Conservation (phyloP, 306 rosid genomes). For the Vachellia pachyceras region DNA sequence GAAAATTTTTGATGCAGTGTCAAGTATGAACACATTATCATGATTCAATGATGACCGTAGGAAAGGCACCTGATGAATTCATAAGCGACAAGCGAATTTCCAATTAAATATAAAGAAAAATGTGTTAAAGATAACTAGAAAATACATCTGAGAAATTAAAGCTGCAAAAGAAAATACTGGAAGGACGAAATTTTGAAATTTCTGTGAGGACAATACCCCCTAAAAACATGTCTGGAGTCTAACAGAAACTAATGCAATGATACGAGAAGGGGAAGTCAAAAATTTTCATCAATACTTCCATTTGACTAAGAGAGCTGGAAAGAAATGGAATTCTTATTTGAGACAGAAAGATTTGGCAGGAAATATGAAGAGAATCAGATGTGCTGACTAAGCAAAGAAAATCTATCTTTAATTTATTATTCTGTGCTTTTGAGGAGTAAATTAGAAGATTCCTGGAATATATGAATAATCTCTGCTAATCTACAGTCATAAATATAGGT, state of each 20-base stretch:
- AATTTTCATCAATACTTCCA: not conserved
- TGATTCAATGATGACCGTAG: slow-evolving; percentile 88
- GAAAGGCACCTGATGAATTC: slow-evolving; percentile 72
- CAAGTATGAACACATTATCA: slow-evolving; percentile 87
- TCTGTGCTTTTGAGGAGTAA: not conserved
- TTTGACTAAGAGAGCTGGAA: not conserved
- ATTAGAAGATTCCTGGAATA: not conserved
- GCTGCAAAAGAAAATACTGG: slow-evolving; percentile 5
- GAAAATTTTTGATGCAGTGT: slow-evolving; percentile 86
- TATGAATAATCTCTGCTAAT: not conserved
- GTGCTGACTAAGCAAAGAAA: not conserved
- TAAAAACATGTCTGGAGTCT: not conserved
- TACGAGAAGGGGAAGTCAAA: not conserved
- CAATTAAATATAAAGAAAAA: not conserved
- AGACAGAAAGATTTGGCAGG: not conserved
- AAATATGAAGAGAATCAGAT: not conserved
- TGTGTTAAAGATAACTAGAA: slow-evolving; percentile 23
- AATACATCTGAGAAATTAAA: slow-evolving; percentile 16
- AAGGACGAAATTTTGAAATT: not conserved
- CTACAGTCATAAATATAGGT: not conserved
- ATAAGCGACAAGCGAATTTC: slow-evolving; percentile 37
- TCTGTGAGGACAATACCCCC: not conserved
- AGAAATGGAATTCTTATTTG: not conserved
- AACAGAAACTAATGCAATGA: not conserved
- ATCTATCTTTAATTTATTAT: not conserved